Base-by-base conservation (phyloP, 768 basidiomycete genomes). In the Dioszegia hungarica region DNA sequence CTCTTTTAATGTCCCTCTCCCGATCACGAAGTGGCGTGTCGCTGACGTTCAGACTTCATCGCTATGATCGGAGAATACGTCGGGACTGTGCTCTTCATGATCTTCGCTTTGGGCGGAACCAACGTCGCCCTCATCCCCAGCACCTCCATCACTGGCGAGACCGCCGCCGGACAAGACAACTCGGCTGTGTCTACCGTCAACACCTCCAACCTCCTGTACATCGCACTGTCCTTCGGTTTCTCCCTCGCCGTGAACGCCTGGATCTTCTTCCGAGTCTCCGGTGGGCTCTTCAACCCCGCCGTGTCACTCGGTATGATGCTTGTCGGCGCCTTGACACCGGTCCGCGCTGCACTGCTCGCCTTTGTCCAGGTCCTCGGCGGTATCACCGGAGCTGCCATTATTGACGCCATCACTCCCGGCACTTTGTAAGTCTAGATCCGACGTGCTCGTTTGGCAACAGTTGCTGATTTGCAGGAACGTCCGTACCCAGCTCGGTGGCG, bases 261-360 rank as follows among this genome's bases (percentile, higher is more conserved):
- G 75, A 72, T 76, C 60, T 74, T 75, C 62, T 77, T 75, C 70
- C 65, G 73, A 17, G 68, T 78, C 31, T 72, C 70, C 0, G 76
- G 75, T 14, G 76, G 75, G 14, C 67, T 77, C 8, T 76, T 77
- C 71, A 78, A 78, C 63, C 77, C 77, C 0, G 76, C 76, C 20
- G 77, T 78, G 5, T 73, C 74, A 5, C 71, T 77, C 22, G 74
- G 74, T 1, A 75, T 78, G 66, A 65, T 63, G 1, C 57, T 78
- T 12, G 73, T 75, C 47, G 77, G 77, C 17, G 73, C 75, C 2
- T 53, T 78, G 38, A 73, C 70, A 5, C 76, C 77, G 0, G 43
- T 74, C 1, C 71, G 77, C 54, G 77, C 70, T 0, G 62, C 54
- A n/a, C 64, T 77, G n/a, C 56, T 78, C 36, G 66, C 70, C 15